Base-by-base conservation (phyloP, 768 basidiomycete genomes). In the Fibroporia radiculosa region DNA sequence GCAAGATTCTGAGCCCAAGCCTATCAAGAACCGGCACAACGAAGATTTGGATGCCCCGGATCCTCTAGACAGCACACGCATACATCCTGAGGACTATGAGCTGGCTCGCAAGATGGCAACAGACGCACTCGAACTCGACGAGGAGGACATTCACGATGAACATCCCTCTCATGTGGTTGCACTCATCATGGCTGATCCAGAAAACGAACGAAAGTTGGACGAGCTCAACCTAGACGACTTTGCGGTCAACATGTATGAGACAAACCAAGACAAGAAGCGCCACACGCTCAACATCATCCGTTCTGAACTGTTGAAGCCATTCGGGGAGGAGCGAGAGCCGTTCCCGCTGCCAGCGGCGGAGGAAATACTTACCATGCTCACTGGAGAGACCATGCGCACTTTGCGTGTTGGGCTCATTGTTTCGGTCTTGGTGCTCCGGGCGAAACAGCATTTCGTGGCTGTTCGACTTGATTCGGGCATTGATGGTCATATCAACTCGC, bases 51-150 rank as follows among this genome's bases (percentile, higher is more conserved):
- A 87, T 35, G 73, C 78, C 44, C 78, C 83, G 7, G 96, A 99
- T 62, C 90, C 93, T 3, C 71, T 99, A 42, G 96, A 99, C 58
- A 82, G 82, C 57, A 98, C 93, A 28, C 87, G 96, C 16, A 90
- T 99, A 42, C 96, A 99, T 58, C 91, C 91, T 5, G 90, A 95
- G 61, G 96, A 99, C 65, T 99, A 98, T 59, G 93, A 97, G 53
- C 74, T 98, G 29, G 95, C 96, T 3, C 82, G 91, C 27, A 97
- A 98, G 70, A 96, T 99, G 93, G 95, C 95, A 28, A 88, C 90
- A 16, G 93, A 97, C 63, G 92, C 95, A 4, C 75, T 98, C 12
- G 96, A 97, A 58, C 74, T 91, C n/a, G 96, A 99, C 53, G 93
- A 95, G 56, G 96, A 98, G 62, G 96, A 99, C 66, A 74, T 92